phyloP scores from a whole-genome alignment of 208 protist species.

The Crithidia expoeki region DNA sequence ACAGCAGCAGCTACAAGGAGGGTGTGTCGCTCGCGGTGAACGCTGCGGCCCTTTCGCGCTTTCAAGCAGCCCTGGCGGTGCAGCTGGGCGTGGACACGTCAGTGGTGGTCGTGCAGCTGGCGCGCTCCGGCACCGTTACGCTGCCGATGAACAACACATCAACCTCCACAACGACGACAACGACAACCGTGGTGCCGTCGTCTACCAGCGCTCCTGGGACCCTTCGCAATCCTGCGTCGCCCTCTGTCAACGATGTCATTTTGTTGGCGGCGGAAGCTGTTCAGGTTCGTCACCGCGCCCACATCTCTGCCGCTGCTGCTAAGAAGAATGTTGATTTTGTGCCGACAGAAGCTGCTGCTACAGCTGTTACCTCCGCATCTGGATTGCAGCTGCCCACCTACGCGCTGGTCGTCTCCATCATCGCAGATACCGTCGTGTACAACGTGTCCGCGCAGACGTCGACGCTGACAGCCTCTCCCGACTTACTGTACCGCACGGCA shows the following conservation, averaged over 20 bases:
- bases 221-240: not conserved
- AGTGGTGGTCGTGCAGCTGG: constrained; percentile 35
- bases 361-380: not conserved
- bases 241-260: not conserved
- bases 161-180: constrained; percentile 6
- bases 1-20: not conserved
- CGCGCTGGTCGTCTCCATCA: constrained; percentile 44
- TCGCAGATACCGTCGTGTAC: constrained; percentile 30
- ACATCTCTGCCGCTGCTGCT: not conserved
- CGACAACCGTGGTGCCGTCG: constrained; percentile 5
- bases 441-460: constrained; percentile 20
- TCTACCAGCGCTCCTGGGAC: not conserved
- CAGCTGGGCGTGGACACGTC: constrained; percentile 36
- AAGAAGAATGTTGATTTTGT: not conserved
- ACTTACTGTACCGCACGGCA: constrained; percentile 53
- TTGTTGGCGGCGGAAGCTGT: constrained; percentile 11
- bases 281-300: constrained; percentile 15
- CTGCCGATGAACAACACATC: constrained; percentile 6
- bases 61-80: constrained; percentile 35
- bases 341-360: not conserved
- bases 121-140: constrained; percentile 17
- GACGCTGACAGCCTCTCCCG: constrained; percentile 36
- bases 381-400: constrained; percentile 37
- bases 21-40: constrained; percentile 18
- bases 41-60: constrained; percentile 26